Evolutionary conservation across 106 monocot genomes (phyloP).

Genomic region (Phalaenopsis equestris): DNA sequence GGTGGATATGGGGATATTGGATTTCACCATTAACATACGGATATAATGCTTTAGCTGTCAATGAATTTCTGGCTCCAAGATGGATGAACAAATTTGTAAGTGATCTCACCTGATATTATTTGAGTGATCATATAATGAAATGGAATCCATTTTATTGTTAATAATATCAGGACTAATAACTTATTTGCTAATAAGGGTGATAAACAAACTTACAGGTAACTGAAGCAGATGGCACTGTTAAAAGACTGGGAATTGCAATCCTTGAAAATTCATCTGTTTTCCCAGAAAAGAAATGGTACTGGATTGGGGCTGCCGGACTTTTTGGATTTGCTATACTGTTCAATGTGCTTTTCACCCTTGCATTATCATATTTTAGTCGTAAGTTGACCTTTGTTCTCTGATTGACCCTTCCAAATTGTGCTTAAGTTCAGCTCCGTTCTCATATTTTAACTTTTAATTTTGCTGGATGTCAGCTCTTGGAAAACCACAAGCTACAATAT

Average conservation of each 20-base stretch:
- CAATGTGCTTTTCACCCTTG: conserved; percentile 83
- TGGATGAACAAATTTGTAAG: conserved; percentile 50
- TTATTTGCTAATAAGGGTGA: not conserved
- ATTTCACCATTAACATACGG: conserved; percentile 54
- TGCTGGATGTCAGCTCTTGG: conserved; percentile 38
- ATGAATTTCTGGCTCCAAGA: conserved; percentile 57
- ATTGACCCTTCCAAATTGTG: not conserved
- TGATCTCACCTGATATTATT: not conserved
- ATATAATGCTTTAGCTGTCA: conserved; percentile 51
- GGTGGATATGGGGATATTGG: conserved; percentile 84
- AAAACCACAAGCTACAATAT: conserved; percentile 51
- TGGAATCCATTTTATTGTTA: not conserved
- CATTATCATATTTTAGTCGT: conserved; percentile 79
- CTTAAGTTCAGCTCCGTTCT: not conserved
- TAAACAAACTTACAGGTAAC: not conserved
- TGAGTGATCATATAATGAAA: not conserved
- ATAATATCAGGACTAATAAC: not conserved
- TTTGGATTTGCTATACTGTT: conserved; percentile 75
- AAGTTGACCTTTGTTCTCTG: conserved; percentile 18
- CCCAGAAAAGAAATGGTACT: conserved; percentile 61
- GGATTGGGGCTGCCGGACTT: conserved; percentile 73
- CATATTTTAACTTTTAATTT: not conserved
- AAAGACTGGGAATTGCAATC: conserved; percentile 33
- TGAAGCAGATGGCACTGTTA: conserved; percentile 10
- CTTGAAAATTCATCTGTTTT: conserved; percentile 44